A percentile compares a stretch with the other conserved stretches of the same genome.
phyloP scores from a whole-genome alignment of 2,329 filamentous ascomycete genomes.

The Aspergillus sp. region DNA sequence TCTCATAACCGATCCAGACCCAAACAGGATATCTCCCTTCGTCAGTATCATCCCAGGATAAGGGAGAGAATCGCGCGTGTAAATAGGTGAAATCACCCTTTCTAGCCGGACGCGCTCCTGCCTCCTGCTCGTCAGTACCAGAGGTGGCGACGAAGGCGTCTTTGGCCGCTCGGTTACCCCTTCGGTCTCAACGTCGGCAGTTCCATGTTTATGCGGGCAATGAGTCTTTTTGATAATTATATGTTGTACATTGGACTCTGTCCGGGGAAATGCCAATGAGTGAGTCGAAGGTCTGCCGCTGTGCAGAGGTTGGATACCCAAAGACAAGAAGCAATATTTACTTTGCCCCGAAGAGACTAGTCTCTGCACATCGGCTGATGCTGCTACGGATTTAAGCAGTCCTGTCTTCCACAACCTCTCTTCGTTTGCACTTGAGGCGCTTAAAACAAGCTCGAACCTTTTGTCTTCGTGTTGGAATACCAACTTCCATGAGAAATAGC shows the following conservation, averaged over 20 bases:
- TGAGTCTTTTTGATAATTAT: constrained; percentile 87
- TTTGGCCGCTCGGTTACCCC: constrained; percentile 73
- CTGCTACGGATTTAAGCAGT: constrained; percentile 55
- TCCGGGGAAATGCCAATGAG: constrained; percentile 70
- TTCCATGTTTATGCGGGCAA: constrained; percentile 58
- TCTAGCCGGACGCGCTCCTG: constrained; percentile 78
- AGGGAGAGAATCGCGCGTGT: constrained; percentile 77
- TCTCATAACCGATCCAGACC: constrained; percentile 75
- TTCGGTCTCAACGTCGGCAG: constrained; percentile 43
- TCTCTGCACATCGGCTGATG: constrained; percentile 52
- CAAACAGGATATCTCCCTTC: constrained; percentile 70
- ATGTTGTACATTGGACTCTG: constrained; percentile 67
- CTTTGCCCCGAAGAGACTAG: constrained; percentile 35
- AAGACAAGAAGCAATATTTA: constrained; percentile 48
- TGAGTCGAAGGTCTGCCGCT: constrained; percentile 68
- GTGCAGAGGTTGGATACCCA: constrained; percentile 73
- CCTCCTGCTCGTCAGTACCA: constrained; percentile 71
- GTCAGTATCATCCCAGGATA: constrained; percentile 76
- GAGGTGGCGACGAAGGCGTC: constrained; percentile 65
- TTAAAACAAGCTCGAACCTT: constrained; percentile 81
- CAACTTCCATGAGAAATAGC: constrained; percentile 88
- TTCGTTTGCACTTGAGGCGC: constrained; percentile 78
- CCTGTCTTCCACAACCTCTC: constrained; percentile 75
- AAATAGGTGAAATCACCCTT: constrained; percentile 71
- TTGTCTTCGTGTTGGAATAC: constrained; percentile 75